Evolutionary conservation across 2,329 filamentous ascomycete species (phyloP), one percentile per base, ranked within the genome.

Genomic region (Alternaria arbusti): DNA sequence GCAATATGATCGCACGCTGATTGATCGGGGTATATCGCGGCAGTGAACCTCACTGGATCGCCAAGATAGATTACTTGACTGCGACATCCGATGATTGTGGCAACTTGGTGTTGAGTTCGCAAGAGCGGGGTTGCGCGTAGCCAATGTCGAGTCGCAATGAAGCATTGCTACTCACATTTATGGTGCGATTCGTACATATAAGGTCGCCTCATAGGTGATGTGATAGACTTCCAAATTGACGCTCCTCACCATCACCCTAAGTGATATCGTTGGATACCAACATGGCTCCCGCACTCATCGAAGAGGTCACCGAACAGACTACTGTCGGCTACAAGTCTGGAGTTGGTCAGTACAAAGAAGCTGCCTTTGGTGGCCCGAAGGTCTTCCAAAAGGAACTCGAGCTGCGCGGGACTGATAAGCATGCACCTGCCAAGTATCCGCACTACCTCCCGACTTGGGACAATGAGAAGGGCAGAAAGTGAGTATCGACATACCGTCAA

Each of bases 361-460:
- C 82, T 5, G 84, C 80, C 57, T 78, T 79, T 50, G 78, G 79
- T 64, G 80, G 80, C 11, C 81, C 81, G 2, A 79, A 78, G 44
- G 76, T 75, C 6, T 84, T 80, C 65, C 81, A 83, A 52, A 83
- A 84, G 64, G 85, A 87, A 0, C 76, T 80, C 5, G 87, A 89
- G 67, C 68, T 86, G 40, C 81, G 87, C 54, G 87, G 87, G 5
- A 85, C 83, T 11, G 82, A 76, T 3, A 86, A 83, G 64, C 83
- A 87, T 69, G 81, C 84, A 15, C 84, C 86, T 10, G 86, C 86
- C 6, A 84, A 88, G 75, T 94, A 92, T 69, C 89, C 89, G 5
- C 84, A 93, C 74, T 94, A 94, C 76, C 86, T 93, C 9, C 90
- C 91, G 3, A 89, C 87, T 2, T 93, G 90, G 90, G 86, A 91